Evolutionary conservation across 768 basidiomycete species (phyloP).

Genomic region (Lactarius akahatsu): DNA sequence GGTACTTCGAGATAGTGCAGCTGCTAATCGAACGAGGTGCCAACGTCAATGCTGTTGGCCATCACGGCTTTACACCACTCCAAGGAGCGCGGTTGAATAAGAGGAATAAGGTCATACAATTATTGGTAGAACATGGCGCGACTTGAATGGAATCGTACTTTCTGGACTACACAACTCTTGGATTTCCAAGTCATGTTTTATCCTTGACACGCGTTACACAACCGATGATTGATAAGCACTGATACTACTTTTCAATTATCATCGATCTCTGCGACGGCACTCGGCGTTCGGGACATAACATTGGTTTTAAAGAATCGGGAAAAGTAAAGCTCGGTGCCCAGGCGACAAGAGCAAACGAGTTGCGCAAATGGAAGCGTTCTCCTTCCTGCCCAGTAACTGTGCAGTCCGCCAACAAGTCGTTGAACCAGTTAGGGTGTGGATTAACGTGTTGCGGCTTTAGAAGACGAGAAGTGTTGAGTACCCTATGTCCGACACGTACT

Average conservation of each 20-base stretch:
- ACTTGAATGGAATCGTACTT: background rate
- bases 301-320: background rate
- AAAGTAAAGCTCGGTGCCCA: too few relatives aligned
- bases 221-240: background rate
- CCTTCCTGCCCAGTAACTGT: too few relatives aligned
- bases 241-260: background rate
- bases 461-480: too few relatives aligned
- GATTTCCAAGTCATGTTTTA: background rate
- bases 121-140: background rate
- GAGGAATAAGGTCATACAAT: background rate
- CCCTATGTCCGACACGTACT: too few relatives aligned
- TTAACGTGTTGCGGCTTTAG: too few relatives aligned
- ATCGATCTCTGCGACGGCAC: background rate
- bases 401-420: too few relatives aligned
- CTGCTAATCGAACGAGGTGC: background rate
- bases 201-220: background rate
- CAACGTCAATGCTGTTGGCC: background rate
- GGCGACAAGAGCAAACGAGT: too few relatives aligned
- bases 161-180: background rate
- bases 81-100: background rate
- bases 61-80: background rate
- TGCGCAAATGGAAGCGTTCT: too few relatives aligned
- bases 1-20: background rate
- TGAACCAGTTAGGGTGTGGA: too few relatives aligned
- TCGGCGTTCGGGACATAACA: background rate